Evolutionary conservation across 2,329 filamentous ascomycete species (phyloP).

Genomic region (Neonectria neomacrospora): DNA sequence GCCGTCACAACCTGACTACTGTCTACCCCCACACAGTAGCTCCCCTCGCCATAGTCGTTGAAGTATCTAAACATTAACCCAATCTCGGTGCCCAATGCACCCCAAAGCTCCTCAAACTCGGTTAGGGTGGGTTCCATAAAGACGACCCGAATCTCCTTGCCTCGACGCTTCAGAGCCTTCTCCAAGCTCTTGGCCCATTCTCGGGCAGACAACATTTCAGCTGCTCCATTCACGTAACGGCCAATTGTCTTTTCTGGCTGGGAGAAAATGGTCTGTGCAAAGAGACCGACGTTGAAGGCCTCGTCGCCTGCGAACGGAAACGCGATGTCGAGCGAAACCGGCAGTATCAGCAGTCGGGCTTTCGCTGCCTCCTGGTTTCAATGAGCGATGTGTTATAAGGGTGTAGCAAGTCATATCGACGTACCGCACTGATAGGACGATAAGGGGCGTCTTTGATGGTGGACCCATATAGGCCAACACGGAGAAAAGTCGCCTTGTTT

Average conservation of each 20-base stretch:
- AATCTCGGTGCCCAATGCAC: background rate
- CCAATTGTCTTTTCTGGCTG: slow-evolving; percentile 10
- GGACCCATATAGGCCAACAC: slow-evolving; percentile 6
- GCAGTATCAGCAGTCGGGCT: background rate
- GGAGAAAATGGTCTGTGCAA: slow-evolving; percentile 1
- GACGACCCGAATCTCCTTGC: background rate
- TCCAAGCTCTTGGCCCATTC: slow-evolving; percentile 4
- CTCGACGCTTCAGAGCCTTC: background rate
- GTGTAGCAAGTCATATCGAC: background rate
- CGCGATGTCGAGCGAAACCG: background rate
- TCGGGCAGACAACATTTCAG: background rate
- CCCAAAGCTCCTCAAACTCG: slow-evolving; percentile 6
- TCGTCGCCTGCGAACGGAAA: slow-evolving; percentile 3
- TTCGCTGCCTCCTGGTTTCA: background rate
- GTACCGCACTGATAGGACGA: background rate
- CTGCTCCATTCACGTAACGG: background rate
- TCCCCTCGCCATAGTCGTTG: background rate
- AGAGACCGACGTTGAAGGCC: background rate
- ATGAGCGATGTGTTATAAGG: background rate
- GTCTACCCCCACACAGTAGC: background rate
- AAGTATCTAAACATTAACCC: slow-evolving; percentile 3
- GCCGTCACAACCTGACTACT: too few relatives aligned
- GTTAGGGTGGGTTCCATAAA: background rate
- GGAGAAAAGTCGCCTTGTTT: slow-evolving; percentile 3
- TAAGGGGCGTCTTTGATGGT: background rate